Percentiles rank a stretch among this genome's conserved stretches.
Evolutionary conservation across 177 flowering plant genomes (phyloP).

Genomic region (Vitis hybrid): DNA sequence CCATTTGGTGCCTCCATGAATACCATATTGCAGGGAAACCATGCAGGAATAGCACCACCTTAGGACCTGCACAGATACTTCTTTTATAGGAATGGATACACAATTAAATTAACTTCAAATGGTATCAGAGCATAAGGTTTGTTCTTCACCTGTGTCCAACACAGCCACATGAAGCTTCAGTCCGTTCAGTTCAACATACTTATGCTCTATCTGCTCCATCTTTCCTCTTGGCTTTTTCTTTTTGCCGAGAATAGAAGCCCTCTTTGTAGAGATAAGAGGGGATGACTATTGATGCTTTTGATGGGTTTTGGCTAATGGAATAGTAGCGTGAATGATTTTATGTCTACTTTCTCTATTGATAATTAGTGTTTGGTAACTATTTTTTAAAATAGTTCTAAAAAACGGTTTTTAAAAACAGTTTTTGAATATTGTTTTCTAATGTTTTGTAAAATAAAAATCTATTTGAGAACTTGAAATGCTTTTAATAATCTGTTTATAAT

Average conservation of each 20-base stretch:
- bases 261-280: too few relatives aligned
- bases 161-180: conserved; percentile 41
- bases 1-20: conserved; percentile 60
- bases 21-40: conserved; percentile 67
- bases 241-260: neutral
- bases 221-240: neutral
- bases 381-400: too few relatives aligned
- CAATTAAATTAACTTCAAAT: too few relatives aligned
- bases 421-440: too few relatives aligned
- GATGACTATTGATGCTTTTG: neutral
- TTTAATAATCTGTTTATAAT: too few relatives aligned
- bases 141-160: conserved; percentile 23
- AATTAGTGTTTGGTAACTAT: too few relatives aligned
- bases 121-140: neutral
- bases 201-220: conserved; percentile 34
- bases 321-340: neutral
- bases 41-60: conserved; percentile 44
- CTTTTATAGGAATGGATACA: neutral
- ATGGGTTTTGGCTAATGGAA: too few relatives aligned
- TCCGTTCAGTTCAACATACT: conserved; percentile 25
- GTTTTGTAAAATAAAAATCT: too few relatives aligned
- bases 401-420: too few relatives aligned
- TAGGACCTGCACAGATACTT: conserved; percentile 25
- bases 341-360: too few relatives aligned
- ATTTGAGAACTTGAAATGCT: too few relatives aligned